Evolutionary conservation across 1,284 basidiomycete genomes (phyloP).

Genomic region (Naganishia albida): DNA sequence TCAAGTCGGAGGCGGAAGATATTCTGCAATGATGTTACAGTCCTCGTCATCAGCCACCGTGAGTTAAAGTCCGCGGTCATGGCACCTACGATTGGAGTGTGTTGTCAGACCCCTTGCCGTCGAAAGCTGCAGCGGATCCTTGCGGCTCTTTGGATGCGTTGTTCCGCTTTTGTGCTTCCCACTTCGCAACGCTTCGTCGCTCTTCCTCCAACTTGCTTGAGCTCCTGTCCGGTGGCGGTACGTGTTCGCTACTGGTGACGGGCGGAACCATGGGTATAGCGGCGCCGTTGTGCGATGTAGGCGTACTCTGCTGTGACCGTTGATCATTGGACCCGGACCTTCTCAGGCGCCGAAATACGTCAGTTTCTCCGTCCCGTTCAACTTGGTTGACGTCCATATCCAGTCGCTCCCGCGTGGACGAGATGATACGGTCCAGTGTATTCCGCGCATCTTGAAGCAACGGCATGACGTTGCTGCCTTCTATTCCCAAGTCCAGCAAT

Average conservation of each 20-base stretch:
- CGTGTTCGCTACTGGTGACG: background rate
- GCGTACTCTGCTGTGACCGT: background rate
- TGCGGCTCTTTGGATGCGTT: constrained; percentile 36
- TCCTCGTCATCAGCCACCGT: background rate
- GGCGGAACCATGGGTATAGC: background rate
- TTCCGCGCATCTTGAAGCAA: constrained; percentile 65
- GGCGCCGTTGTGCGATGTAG: background rate
- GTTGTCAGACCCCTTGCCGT: background rate
- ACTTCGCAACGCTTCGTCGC: constrained; percentile 43
- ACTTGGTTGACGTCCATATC: constrained; percentile 50
- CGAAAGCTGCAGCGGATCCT: background rate
- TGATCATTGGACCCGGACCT: background rate
- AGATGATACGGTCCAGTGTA: constrained; percentile 73
- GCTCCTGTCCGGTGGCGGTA: constrained; percentile 5
- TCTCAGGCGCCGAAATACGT: background rate
- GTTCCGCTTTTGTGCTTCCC: constrained; percentile 42
- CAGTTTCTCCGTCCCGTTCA: constrained; percentile 9
- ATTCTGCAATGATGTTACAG: background rate
- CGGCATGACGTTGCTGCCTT: constrained; percentile 83
- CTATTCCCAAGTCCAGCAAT: constrained; percentile 81
- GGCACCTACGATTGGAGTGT: constrained; percentile 3
- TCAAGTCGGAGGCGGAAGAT: background rate
- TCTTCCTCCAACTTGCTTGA: constrained; percentile 26
- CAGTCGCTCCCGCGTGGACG: constrained; percentile 65
- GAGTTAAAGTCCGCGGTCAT: no score